phyloP scores from a whole-genome alignment of 108 stramenopile genomes.

The Mediolabrus comicus region DNA sequence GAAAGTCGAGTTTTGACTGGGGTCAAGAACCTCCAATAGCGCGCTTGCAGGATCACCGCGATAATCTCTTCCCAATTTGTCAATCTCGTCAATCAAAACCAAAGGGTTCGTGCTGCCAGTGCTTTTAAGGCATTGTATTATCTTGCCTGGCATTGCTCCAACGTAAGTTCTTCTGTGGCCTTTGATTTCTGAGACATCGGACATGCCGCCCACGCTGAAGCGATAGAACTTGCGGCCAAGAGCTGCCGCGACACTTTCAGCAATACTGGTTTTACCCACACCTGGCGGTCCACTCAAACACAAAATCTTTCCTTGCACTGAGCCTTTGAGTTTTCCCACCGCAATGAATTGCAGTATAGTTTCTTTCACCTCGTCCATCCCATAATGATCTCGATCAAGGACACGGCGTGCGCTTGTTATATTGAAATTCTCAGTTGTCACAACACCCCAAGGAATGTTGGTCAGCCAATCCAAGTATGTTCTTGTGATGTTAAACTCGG shows the following conservation, averaged over 20 bases:
- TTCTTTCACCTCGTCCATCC: constrained; percentile 95
- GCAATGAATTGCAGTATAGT: constrained; percentile 98
- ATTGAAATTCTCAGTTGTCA: constrained; percentile 89
- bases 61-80: constrained; percentile 91
- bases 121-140: constrained; percentile 93
- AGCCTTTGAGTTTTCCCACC: constrained; percentile 91
- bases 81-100: constrained; percentile 97
- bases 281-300: constrained; percentile 96
- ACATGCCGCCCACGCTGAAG: constrained; percentile 94
- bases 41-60: constrained; percentile 96
- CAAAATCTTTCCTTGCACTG: constrained; percentile 94
- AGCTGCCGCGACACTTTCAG: constrained; percentile 88
- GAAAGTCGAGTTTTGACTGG: constrained; percentile 90
- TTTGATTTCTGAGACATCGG: constrained; percentile 96
- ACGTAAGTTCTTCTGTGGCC: constrained; percentile 98
- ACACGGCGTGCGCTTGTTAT: constrained; percentile 67
- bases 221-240: constrained; percentile 94
- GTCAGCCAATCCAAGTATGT: constrained; percentile 97
- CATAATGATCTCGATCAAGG: constrained; percentile 94
- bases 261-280: constrained; percentile 78
- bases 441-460: constrained; percentile 90
- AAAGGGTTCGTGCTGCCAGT: constrained; percentile 87
- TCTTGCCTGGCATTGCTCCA: constrained; percentile 98
- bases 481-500: constrained; percentile 95
- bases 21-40: constrained; percentile 93